These are phyloP conservation scores for Solanum pinnatisectum DNA, from an alignment of 257 asterid genomes.

Conservation along the genomic window DNA sequence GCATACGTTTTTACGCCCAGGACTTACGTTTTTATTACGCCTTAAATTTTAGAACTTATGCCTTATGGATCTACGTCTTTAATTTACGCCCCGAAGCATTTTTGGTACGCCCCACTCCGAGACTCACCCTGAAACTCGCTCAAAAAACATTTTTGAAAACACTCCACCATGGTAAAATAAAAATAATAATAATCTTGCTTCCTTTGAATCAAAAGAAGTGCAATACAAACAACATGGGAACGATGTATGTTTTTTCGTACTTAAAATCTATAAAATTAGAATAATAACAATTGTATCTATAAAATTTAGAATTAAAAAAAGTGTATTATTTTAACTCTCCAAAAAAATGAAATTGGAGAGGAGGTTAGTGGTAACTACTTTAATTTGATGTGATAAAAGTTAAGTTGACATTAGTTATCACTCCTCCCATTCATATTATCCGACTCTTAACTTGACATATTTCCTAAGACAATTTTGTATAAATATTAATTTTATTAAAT, in stretches of 20 bases:
- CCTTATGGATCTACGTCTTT: no score
- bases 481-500: no score
- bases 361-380: not conserved
- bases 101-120: no score
- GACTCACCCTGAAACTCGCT: no score
- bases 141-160: no score
- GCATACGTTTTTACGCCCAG: no score
- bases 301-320: not conserved
- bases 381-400: not conserved
- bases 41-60: no score
- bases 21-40: no score
- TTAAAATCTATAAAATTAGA: not conserved
- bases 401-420: not conserved
- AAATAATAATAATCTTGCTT: not conserved
- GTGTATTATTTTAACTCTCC: not conserved
- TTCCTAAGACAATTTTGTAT: no score
- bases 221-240: not conserved
- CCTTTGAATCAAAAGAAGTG: not conserved
- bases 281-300: not conserved
- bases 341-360: not conserved
- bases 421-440: not conserved
- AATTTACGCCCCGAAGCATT: no score
- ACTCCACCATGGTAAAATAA: not conserved
- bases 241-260: not conserved
- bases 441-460: no score